phyloP scores from a whole-genome alignment of 2,329 filamentous ascomycete genomes.

The Calonectria montana region DNA sequence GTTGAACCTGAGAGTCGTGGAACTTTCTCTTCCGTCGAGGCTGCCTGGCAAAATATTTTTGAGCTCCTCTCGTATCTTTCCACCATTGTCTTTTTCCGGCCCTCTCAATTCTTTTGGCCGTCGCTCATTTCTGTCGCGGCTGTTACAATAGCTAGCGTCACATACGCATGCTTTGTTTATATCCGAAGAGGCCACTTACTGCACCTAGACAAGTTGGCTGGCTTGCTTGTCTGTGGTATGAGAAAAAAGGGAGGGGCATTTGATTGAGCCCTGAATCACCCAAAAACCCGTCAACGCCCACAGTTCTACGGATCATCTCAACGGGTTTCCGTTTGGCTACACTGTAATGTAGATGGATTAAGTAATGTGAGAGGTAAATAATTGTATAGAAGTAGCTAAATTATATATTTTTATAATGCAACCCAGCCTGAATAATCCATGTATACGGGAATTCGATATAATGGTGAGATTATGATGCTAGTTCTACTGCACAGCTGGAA shows the following conservation, averaged over 20 bases:
- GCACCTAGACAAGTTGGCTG: neutral
- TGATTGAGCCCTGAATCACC: neutral
- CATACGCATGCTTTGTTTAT: constrained; percentile 29
- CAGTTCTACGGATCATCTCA: no score
- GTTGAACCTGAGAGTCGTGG: constrained; percentile 66
- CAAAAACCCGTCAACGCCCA: no score
- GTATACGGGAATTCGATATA: no score
- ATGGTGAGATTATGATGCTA: no score
- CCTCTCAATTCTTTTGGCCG: constrained; percentile 72
- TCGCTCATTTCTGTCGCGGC: constrained; percentile 66
- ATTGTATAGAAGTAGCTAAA: no score
- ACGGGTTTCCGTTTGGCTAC: no score
- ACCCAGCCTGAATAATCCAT: no score
- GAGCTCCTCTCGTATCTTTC: constrained; percentile 73
- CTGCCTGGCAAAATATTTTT: constrained; percentile 74
- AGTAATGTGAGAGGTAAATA: no score
- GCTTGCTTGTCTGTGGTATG: neutral
- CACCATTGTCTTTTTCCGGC: constrained; percentile 71
- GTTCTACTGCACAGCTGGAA: no score
- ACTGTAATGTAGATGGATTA: no score
- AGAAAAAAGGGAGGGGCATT: neutral
- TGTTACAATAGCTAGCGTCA: constrained; percentile 46
- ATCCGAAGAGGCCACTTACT: neutral
- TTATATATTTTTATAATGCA: no score
- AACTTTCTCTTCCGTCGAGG: constrained; percentile 74